Evolutionary conservation across 495 filamentous ascomycete species (phyloP).

Genomic region (Collariella sp.): DNA sequence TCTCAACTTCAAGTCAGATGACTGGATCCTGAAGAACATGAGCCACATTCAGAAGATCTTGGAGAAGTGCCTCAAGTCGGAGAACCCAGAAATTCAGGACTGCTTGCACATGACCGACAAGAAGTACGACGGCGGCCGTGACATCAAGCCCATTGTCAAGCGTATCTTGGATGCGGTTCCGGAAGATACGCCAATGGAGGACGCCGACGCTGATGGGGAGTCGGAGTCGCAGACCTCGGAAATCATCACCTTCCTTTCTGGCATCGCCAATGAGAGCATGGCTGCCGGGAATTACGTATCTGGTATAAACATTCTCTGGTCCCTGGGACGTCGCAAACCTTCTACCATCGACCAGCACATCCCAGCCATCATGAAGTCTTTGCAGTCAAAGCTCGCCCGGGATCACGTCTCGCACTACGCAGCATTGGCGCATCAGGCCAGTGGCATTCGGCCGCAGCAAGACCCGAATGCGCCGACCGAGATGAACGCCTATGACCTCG

Average conservation of each 20-base stretch:
- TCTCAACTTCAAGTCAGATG: slow-evolving; percentile 72
- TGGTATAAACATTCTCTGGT: slow-evolving; percentile 86
- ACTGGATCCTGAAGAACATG: slow-evolving; percentile 78
- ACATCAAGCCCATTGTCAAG: slow-evolving; percentile 60
- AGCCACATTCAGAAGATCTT: slow-evolving; percentile 73
- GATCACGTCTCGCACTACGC: slow-evolving; percentile 79
- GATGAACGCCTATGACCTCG: slow-evolving; percentile 66
- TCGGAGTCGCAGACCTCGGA: slow-evolving; percentile 60
- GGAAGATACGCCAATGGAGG: slow-evolving; percentile 76
- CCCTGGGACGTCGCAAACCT: slow-evolving; percentile 72
- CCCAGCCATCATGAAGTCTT: slow-evolving; percentile 78
- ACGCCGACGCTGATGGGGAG: slow-evolving; percentile 80
- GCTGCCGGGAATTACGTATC: slow-evolving; percentile 71
- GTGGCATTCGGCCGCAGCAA: slow-evolving; percentile 28
- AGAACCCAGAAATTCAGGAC: slow-evolving; percentile 85
- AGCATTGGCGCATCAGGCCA: slow-evolving; percentile 40
- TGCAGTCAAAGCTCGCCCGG: slow-evolving; percentile 85
- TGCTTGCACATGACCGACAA: slow-evolving; percentile 67
- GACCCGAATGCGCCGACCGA: slow-evolving; percentile 46
- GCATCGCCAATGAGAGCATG: slow-evolving; percentile 73
- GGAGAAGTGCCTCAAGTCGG: slow-evolving; percentile 80
- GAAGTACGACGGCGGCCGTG: slow-evolving; percentile 52
- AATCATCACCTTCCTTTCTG: slow-evolving; percentile 71
- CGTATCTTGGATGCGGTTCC: slow-evolving; percentile 86
- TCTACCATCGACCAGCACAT: slow-evolving; percentile 85